phyloP scores from a whole-genome alignment of 208 protist species.

The Crithidia acanthocephali region DNA sequence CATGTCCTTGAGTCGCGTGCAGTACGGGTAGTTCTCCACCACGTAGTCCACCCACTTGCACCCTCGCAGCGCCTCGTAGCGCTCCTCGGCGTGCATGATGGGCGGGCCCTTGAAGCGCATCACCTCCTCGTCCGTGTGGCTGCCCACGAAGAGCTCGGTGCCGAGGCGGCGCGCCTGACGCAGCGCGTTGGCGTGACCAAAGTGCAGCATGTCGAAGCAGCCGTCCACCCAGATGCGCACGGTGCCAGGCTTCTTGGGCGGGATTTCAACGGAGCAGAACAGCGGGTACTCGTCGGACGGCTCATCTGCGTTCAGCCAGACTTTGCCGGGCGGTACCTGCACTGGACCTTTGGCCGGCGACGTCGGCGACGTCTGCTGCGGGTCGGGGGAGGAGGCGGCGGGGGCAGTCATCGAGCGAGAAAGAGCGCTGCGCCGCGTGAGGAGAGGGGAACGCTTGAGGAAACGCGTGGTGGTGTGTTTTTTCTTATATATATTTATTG shows the following conservation, averaged over 20 bases:
- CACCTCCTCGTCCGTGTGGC: slow-evolving; percentile 97
- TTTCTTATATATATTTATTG: too few species aligned
- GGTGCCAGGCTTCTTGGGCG: slow-evolving; percentile 68
- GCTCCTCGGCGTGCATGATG: slow-evolving; percentile 97
- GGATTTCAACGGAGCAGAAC: slow-evolving; percentile 44
- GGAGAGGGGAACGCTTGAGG: neutral
- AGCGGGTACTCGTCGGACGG: slow-evolving; percentile 70
- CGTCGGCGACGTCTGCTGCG: neutral
- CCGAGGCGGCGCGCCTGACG: slow-evolving; percentile 91
- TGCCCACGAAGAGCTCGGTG: slow-evolving; percentile 96
- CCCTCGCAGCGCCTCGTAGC: slow-evolving; percentile 92
- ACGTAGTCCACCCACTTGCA: slow-evolving; percentile 99
- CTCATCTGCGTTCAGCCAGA: slow-evolving; percentile 77
- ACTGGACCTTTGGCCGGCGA: neutral
- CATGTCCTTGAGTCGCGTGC: slow-evolving; percentile 91
- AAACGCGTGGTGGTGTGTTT: neutral
- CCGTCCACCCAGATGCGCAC: slow-evolving; percentile 90
- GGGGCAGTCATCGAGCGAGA: neutral
- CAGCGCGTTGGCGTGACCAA: slow-evolving; percentile 89
- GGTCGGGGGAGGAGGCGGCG: neutral
- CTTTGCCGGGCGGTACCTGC: slow-evolving; percentile 43
- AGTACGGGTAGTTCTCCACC: slow-evolving; percentile 95
- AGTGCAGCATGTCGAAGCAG: slow-evolving; percentile 94
- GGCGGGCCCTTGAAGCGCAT: slow-evolving; percentile 95
- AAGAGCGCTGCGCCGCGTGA: neutral